Percentiles rank a stretch among this genome's conserved stretches.
These are phyloP conservation scores for Durusdinium trenchii DNA, from an alignment of 73 alveolate genomes.

Conservation along the genomic window DNA sequence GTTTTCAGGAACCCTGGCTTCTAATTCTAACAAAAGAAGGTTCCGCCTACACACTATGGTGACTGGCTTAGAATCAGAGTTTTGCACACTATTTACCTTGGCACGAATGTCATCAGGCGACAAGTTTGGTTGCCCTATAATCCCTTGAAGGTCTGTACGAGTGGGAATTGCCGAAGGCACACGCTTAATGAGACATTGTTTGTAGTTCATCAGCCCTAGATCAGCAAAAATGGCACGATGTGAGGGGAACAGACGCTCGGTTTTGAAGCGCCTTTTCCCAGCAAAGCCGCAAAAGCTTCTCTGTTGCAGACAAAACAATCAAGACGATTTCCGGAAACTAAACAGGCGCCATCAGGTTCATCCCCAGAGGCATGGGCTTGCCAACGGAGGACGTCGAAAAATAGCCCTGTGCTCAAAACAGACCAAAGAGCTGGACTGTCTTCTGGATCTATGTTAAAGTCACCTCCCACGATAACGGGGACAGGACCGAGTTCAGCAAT, in stretches of 20 bases:
- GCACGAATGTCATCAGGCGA: background rate
- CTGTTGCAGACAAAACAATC: background rate
- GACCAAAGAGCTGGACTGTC: slow-evolving; percentile 3
- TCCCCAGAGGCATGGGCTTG: background rate
- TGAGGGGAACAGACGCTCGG: background rate
- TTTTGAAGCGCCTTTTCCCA: background rate
- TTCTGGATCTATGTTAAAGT: background rate
- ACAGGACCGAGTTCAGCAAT: background rate
- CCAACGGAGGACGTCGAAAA: background rate
- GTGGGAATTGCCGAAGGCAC: background rate
- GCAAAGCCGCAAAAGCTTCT: background rate
- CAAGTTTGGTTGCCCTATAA: background rate
- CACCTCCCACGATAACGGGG: slow-evolving; percentile 6
- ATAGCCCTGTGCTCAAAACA: background rate
- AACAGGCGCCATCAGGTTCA: background rate
- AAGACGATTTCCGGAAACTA: background rate
- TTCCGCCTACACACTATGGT: background rate
- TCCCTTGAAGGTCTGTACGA: background rate
- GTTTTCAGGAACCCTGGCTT: background rate
- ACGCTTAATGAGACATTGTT: background rate
- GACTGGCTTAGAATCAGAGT: background rate
- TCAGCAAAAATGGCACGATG: background rate
- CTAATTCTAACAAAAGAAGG: background rate
- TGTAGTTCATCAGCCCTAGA: background rate
- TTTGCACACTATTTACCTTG: background rate